Conservation (phyloP, 2,329 filamentous ascomycete species). For the Penicillium freii region DNA sequence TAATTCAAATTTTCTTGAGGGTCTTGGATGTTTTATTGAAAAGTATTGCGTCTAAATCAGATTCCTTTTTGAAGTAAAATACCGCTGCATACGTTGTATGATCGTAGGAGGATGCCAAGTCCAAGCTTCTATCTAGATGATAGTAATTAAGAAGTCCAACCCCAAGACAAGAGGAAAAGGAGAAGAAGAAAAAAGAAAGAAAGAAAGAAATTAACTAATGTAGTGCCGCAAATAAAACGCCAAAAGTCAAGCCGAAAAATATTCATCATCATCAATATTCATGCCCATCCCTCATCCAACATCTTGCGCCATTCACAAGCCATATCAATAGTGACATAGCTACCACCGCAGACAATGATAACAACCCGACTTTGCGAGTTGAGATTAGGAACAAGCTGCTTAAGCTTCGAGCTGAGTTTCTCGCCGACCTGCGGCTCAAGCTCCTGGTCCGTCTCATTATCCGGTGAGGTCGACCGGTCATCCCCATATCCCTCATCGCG, state of each 20-base stretch:
- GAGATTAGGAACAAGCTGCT: constrained; percentile 61
- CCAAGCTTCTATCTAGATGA: background rate
- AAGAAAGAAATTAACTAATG: background rate
- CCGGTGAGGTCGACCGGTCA: constrained; percentile 32
- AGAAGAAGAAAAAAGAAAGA: background rate
- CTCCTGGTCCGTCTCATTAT: constrained; percentile 28
- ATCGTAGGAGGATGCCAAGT: background rate
- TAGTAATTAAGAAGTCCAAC: background rate
- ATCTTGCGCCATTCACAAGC: constrained; percentile 57
- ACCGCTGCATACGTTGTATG: background rate
- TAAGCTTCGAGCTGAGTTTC: constrained; percentile 48
- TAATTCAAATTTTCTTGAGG: too few species aligned
- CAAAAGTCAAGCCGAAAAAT: constrained; percentile 1
- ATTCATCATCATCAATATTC: constrained; percentile 10
- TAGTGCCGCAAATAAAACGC: constrained; percentile 6
- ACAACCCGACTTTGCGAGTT: constrained; percentile 71
- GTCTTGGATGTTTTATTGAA: background rate
- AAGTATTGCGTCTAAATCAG: background rate
- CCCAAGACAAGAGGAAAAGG: background rate
- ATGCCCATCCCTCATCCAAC: constrained; percentile 42
- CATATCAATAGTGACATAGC: constrained; percentile 62
- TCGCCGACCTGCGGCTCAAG: constrained; percentile 17
- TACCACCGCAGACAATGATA: constrained; percentile 79
- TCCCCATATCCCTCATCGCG: constrained; percentile 38
- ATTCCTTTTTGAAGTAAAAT: background rate